phyloP scores from a whole-genome alignment of 2,329 filamentous ascomycete species.

The Verticillium isaacii region DNA sequence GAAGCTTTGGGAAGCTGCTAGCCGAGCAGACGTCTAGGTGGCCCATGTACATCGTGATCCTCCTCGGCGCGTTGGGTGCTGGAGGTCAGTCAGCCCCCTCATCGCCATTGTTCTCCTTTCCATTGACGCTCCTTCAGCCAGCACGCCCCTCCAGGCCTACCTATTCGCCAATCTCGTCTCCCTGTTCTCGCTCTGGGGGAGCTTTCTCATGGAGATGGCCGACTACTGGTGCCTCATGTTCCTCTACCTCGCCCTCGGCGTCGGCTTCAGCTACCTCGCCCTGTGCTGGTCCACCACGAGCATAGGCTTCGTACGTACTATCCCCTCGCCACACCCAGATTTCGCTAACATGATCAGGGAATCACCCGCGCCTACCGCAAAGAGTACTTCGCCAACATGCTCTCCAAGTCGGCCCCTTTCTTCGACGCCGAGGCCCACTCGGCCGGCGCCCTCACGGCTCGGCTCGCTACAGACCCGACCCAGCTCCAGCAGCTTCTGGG shows the following conservation, averaged over 20 bases:
- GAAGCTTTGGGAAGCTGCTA: conserved; percentile 14
- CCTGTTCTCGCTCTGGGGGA: conserved; percentile 16
- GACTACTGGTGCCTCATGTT: conserved; percentile 27
- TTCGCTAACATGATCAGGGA: not conserved
- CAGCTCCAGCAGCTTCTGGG: conserved; percentile 26
- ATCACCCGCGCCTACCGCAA: not conserved
- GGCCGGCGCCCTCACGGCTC: conserved; percentile 19
- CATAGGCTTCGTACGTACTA: not conserved
- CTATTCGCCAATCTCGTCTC: conserved; percentile 21
- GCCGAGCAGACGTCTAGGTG: conserved; percentile 15
- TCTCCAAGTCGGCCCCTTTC: conserved; percentile 21
- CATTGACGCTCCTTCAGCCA: conserved; percentile 7
- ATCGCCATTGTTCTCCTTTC: not conserved
- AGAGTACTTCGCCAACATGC: conserved; percentile 23
- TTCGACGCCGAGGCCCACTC: conserved; percentile 24
- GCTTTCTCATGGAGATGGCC: conserved; percentile 6
- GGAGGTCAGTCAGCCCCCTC: not conserved
- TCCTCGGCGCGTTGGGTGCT: conserved; percentile 18
- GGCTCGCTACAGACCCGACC: conserved; percentile 23
- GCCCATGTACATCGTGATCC: conserved; percentile 17
- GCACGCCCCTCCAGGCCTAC: conserved; percentile 22
- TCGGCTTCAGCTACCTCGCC: conserved; percentile 21
- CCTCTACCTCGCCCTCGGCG: conserved; percentile 20
- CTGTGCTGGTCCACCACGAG: conserved; percentile 16
- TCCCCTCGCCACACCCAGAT: not conserved